Base-by-base conservation (phyloP, 2,329 filamentous ascomycete genomes). In the Endoconidiophora polonica region DNA sequence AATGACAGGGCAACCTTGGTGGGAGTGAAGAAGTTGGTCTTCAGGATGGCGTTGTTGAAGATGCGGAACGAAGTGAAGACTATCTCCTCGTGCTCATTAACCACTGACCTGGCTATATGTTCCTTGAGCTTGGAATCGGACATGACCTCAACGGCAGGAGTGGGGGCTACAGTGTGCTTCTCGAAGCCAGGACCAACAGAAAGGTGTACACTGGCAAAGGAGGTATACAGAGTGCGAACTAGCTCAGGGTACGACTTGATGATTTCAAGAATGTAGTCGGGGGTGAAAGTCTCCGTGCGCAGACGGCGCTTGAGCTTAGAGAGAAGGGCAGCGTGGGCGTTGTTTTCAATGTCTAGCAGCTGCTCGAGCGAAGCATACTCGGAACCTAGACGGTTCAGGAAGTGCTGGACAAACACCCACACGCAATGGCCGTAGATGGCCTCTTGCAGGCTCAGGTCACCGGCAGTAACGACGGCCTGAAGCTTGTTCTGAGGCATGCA, bases 1-100 rank as follows among this genome's bases (percentile, higher is more conserved):
- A 98, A 98, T 69, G 87, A 94, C 58, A 98, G 75, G 7, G 91
- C 91, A 38, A 98, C 90, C 74, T 98, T 98, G 56, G 91, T 98
- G 0, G 91, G 91, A 0, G 91, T 98, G 63, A 79, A 81, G 72
- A 93, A 95, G 71, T 98, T 98, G 58, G 91, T 98, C 77, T 96
- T 98, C 57, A 96, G 73, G 43, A 96, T 81, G 44, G 84, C 79
- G 52, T 77, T 80, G 71, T 98, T 98, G 78, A 98, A 98, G 55
- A 91, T 81, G 50, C 86, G 80, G 77, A 98, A 96, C 14, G 88
- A 86, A 40, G 80, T 86, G 86, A 98, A 93, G 58, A 98, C 91
- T 81, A 95, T 93, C 62, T 90, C 83, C 61, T 98, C 87, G 66
- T 98, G 88, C 68, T 98, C 90, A 60, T 94, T 96, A 53, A 73